Conservation (phyloP, 148 eudicot genomes). For the Diospyros lotus region DNA sequence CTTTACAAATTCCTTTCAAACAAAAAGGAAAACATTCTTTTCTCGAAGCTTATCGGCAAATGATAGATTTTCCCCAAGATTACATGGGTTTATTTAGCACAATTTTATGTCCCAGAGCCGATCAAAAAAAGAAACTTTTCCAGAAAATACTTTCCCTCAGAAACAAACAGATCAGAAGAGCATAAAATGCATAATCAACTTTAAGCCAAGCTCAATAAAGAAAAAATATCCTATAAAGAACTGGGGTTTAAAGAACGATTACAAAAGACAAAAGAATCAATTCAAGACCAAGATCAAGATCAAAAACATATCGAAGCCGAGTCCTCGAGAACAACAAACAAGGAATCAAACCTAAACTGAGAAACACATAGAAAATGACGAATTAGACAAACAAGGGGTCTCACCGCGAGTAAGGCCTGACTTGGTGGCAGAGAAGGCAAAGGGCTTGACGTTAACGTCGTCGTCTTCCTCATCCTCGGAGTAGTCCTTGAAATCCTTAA, state of each 20-base stretch:
- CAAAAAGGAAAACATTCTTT: no score
- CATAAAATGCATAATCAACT: not conserved
- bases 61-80: no score
- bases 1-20: no score
- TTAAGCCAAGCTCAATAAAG: not conserved
- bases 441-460: constrained; percentile 23
- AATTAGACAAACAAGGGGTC: not conserved
- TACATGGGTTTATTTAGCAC: no score
- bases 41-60: no score
- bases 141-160: not conserved
- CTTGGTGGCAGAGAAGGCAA: constrained; percentile 34
- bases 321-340: not conserved
- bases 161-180: not conserved
- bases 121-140: not conserved
- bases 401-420: constrained; percentile 30
- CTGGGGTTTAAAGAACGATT: not conserved
- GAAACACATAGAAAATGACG: not conserved
- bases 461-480: constrained; percentile 27
- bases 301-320: not conserved
- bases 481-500: constrained; percentile 50
- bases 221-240: not conserved
- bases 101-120: no score
- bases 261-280: not conserved
- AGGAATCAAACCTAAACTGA: not conserved
- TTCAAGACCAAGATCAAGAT: not conserved